Base-by-base conservation (phyloP, 139 green algal genomes). In the Gonium pectorale region DNA sequence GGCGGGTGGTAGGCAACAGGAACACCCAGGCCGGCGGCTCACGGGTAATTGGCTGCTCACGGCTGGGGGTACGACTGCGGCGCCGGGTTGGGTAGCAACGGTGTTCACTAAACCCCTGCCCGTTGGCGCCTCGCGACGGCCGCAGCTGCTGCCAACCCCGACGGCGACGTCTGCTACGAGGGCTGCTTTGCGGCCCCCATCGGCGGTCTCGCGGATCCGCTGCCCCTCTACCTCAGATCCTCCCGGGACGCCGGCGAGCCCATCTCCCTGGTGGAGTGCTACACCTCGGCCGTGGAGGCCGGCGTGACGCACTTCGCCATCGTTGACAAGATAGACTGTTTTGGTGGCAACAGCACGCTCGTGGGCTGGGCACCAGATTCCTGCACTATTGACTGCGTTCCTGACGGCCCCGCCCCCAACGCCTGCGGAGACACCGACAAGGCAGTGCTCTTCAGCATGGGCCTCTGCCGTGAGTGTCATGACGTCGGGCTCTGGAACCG, bases 371-470 rank as follows among this genome's bases (percentile, higher is more conserved):
- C 75, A 0, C 54, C 49, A 5, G 75, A 70, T 7, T 13, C 29
- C 31, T 82, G 75, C 59, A 59, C 75, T 21, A 40, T 82, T 40
- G 59, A 82, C 19, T 82, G 75, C 59, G 31, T 46, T 2, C 40
- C 56, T 2, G 75, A 26, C 29, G n/a, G 38, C n/a, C 1, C 0
- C 27, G 46, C 19, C 0, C 44, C 70, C 31, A 2, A 35, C 40
- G 35, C 22, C 8, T 82, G 75, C 75, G 75, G 75, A 4, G 75
- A 4, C n/a, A 6, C 46, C 17, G 15, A 33, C 54, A 71, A 59
- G 59, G 75, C 75, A 29, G 60, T 59, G 17, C 41, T 82, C 29
- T 82, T 82, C 56, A 82, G 59, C 41, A 82, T 82, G 75, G 75
- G 75, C 40, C 2, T 60, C 24, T 82, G 75, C 75, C 59, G 73